Evolutionary conservation across 2,329 filamentous ascomycete species (phyloP).

Genomic region (Polytolypa hystricis): DNA sequence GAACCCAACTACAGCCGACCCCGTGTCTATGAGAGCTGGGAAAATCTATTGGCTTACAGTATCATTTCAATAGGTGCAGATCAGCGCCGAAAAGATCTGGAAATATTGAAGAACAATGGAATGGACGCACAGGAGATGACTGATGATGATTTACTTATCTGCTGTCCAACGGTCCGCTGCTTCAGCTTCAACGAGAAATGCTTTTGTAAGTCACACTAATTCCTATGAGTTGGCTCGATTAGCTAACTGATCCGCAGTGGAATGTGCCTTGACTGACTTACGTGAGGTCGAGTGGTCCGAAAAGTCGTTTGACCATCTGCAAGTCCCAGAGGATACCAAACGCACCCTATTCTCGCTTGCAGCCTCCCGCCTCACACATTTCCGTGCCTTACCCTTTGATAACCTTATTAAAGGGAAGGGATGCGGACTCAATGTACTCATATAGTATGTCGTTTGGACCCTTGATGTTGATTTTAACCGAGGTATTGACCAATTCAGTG

Average conservation of each 20-base stretch:
- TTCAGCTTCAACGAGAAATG: slow-evolving; percentile 17
- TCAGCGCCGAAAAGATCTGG: slow-evolving; percentile 7
- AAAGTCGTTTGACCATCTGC: slow-evolving; percentile 12
- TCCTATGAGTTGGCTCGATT: neutral
- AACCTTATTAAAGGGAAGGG: slow-evolving; percentile 26
- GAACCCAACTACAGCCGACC: slow-evolving; percentile 16
- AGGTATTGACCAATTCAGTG: slow-evolving; percentile 10
- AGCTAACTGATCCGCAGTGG: slow-evolving; percentile 7
- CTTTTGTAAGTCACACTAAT: slow-evolving; percentile 13
- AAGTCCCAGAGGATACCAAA: slow-evolving; percentile 15
- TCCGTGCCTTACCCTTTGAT: slow-evolving; percentile 16
- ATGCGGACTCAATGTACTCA: slow-evolving; percentile 39
- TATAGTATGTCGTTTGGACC: slow-evolving; percentile 16
- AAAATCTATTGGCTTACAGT: slow-evolving; percentile 8
- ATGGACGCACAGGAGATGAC: slow-evolving; percentile 6
- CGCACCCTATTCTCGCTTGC: slow-evolving; percentile 9
- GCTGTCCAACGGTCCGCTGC: slow-evolving; percentile 14
- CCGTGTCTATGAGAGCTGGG: slow-evolving; percentile 9
- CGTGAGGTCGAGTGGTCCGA: slow-evolving; percentile 10
- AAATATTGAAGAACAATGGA: slow-evolving; percentile 7
- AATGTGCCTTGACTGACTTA: slow-evolving; percentile 12
- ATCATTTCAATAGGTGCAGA: slow-evolving; percentile 9
- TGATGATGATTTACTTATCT: slow-evolving; percentile 13
- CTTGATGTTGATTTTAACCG: slow-evolving; percentile 4
- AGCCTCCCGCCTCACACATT: slow-evolving; percentile 9